These are phyloP conservation scores for Trichophyton simii DNA, from an alignment of 2,329 filamentous ascomycete genomes.

Conservation along the genomic window DNA sequence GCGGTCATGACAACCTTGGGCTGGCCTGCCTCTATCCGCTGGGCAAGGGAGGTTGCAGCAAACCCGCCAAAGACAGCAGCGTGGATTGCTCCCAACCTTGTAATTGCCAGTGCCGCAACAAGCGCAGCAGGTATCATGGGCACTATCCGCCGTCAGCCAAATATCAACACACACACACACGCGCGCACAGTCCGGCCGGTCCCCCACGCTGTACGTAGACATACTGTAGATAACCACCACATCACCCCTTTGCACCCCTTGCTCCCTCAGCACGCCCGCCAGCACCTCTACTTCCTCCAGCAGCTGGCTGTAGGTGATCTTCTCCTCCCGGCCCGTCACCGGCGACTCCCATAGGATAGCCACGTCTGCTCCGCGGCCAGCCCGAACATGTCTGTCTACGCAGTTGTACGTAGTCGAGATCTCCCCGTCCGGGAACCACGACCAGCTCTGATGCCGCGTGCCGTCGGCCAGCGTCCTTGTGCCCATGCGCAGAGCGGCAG, in stretches of 20 bases:
- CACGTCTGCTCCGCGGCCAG: slow-evolving; percentile 57
- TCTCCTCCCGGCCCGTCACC: slow-evolving; percentile 60
- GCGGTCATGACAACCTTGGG: slow-evolving; percentile 72
- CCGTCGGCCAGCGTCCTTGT: slow-evolving; percentile 52
- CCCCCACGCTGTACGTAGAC: not conserved
- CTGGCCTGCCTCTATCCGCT: slow-evolving; percentile 72
- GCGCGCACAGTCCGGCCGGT: not conserved
- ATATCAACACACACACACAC: not conserved
- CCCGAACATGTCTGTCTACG: slow-evolving; percentile 73
- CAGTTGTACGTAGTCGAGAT: slow-evolving; percentile 90
- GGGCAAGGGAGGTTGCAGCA: slow-evolving; percentile 64
- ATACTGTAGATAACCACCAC: slow-evolving; percentile 79
- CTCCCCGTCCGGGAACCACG: slow-evolving; percentile 80
- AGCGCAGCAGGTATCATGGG: slow-evolving; percentile 87
- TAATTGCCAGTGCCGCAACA: slow-evolving; percentile 72
- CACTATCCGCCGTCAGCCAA: slow-evolving; percentile 43
- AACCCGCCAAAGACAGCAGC: slow-evolving; percentile 92
- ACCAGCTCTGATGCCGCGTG: slow-evolving; percentile 61
- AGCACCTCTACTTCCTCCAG: slow-evolving; percentile 69
- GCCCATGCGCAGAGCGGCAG: slow-evolving; percentile 45
- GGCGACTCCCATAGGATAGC: slow-evolving; percentile 85
- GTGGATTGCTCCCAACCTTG: slow-evolving; percentile 74
- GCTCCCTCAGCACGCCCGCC: slow-evolving; percentile 67
- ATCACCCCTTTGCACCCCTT: slow-evolving; percentile 71
- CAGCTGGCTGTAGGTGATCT: slow-evolving; percentile 61